Evolutionary conservation across 192 early-diverging fungal genomes (phyloP).

Genomic region (Chytriomyces sp.): DNA sequence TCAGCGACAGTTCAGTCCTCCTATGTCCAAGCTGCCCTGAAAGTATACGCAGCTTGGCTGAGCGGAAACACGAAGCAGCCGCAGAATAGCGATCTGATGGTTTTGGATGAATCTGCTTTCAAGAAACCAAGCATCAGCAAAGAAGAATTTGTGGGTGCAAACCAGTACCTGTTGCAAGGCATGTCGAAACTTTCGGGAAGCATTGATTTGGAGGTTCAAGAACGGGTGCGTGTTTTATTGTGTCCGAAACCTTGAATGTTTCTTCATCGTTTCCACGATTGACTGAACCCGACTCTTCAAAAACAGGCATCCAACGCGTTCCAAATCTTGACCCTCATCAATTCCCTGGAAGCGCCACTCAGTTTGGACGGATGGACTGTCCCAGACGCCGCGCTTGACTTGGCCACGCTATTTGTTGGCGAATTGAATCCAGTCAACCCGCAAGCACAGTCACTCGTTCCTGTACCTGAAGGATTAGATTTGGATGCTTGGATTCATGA

Average conservation of each 20-base stretch:
- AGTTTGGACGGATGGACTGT: conserved; percentile 2
- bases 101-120: background rate
- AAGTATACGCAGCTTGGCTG: conserved; percentile 71
- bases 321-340: conserved; percentile 26
- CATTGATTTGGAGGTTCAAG: conserved; percentile 80
- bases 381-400: conserved; percentile 12
- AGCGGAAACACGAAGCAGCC: conserved; percentile 34
- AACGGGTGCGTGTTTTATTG: conserved; percentile 64
- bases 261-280: too few relatives aligned
- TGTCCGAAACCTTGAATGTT: too few relatives aligned
- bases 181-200: conserved; percentile 35
- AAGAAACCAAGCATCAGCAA: background rate
- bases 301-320: conserved; percentile 29
- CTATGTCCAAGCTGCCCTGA: conserved; percentile 73
- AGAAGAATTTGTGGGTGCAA: conserved; percentile 27
- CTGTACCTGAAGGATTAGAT: conserved; percentile 84
- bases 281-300: too few relatives aligned
- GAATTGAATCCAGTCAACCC: conserved; percentile 91
- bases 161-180: conserved; percentile 11
- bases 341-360: background rate
- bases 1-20: conserved; percentile 67
- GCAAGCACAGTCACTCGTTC: conserved; percentile 88
- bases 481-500: conserved; percentile 81
- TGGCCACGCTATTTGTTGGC: conserved; percentile 62
- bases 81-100: conserved; percentile 1